phyloP scores from a whole-genome alignment of 192 early-diverging fungal genomes.

The Coemansia sp. region DNA sequence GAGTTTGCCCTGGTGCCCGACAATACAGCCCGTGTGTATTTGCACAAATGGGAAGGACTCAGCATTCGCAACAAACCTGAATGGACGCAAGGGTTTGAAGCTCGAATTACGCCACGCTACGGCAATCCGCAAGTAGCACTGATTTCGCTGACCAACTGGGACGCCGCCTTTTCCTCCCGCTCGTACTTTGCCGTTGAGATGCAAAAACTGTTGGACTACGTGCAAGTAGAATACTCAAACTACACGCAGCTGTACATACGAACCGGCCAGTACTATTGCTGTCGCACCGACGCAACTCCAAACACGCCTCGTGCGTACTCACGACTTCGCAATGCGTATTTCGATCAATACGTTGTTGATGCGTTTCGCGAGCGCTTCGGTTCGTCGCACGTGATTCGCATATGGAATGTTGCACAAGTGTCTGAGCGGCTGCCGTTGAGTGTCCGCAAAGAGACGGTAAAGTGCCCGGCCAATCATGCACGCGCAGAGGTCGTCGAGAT shows the following conservation, averaged over 20 bases:
- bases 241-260: conserved; percentile 47
- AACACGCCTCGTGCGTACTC: conserved; percentile 22
- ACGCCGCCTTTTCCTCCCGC: conserved; percentile 45
- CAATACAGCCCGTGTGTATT: conserved; percentile 10
- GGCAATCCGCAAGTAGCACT: conserved; percentile 19
- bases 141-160: conserved; percentile 57
- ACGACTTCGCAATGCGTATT: conserved; percentile 24
- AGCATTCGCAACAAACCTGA: conserved; percentile 16
- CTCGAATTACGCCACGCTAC: background rate
- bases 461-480: conserved; percentile 1
- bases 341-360: conserved; percentile 28
- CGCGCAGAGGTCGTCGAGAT: conserved; percentile 4
- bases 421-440: conserved; percentile 26
- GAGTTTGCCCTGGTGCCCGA: background rate
- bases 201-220: conserved; percentile 27
- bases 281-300: conserved; percentile 35
- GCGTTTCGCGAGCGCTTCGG: conserved; percentile 26
- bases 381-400: conserved; percentile 5
- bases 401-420: conserved; percentile 54
- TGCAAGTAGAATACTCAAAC: conserved; percentile 22
- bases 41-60: conserved; percentile 57
- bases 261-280: conserved; percentile 59
- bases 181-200: conserved; percentile 31
- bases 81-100: background rate
- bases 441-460: conserved; percentile 8